phyloP scores from a whole-genome alignment of 164 flowering plant genomes.

The Nymphaea colorata region DNA sequence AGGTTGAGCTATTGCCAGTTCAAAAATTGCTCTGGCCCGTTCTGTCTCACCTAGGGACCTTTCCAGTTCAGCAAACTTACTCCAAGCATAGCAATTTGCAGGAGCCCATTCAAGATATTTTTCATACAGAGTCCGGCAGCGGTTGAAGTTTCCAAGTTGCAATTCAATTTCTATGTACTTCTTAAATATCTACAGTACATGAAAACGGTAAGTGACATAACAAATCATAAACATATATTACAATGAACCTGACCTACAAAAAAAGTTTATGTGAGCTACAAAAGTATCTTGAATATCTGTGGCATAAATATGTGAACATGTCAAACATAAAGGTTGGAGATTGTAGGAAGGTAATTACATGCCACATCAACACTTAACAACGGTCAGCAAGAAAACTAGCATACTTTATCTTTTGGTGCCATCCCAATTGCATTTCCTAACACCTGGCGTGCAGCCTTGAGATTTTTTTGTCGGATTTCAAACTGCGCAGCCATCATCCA shows the following conservation, averaged over 20 bases:
- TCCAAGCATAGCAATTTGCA: conserved; percentile 96
- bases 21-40: conserved; percentile 76
- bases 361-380: background rate
- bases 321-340: too few species aligned
- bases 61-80: conserved; percentile 85
- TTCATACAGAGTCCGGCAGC: conserved; percentile 77
- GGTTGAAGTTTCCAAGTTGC: conserved; percentile 74
- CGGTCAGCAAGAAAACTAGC: background rate
- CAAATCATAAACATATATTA: background rate
- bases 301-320: too few species aligned
- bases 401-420: conserved; percentile 95
- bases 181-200: conserved; percentile 62
- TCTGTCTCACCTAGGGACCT: conserved; percentile 66
- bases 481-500: conserved; percentile 95
- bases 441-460: conserved; percentile 58
- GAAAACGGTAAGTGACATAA: conserved; percentile 1
- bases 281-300: too few species aligned
- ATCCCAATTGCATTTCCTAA: conserved; percentile 85
- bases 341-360: too few species aligned
- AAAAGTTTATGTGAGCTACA: background rate
- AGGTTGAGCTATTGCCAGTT: conserved; percentile 88
- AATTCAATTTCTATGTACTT: conserved; percentile 92
- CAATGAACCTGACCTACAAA: background rate
- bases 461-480: conserved; percentile 81
- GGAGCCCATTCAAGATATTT: conserved; percentile 93